Base-by-base conservation (phyloP, 2,329 filamentous ascomycete genomes). In the Akanthomyces lecanii region DNA sequence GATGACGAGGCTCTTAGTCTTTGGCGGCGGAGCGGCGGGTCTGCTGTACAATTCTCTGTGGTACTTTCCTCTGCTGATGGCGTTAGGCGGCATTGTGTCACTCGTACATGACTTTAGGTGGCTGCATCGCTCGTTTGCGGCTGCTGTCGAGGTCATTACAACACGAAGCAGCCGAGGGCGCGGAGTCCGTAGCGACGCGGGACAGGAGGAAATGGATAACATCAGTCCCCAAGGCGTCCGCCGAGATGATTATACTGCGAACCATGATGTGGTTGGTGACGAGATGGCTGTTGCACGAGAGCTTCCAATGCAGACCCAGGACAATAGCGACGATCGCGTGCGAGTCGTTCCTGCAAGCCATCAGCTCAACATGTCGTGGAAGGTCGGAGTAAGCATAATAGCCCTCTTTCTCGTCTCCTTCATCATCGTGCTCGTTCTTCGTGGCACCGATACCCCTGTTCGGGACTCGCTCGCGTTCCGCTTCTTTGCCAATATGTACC, bases 401-500 rank as follows among this genome's bases (percentile, higher is more conserved):
- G 68, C 63, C 1, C 55, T 69, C 4, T 89, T 89, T 70, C 76
- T 89, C 5, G 68, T 73, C 4, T 80, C 79, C 2, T 90, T 91
- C 66, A 75, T 84, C 55, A 68, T 76, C 2, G 70, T 89, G 25
- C 82, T 90, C 71, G 77, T 83, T 18, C 67, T 82, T 0, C 78
- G 80, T 42, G 80, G 71, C 73, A 79, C 69, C 65, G 73, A 75
- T 54, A 63, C 73, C 0, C 25, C 51, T 5, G 50, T 50, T 11
- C 48, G 70, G 11, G 74, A 74, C 0, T 78, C 84, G 0, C 73
- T 85, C 0, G 73, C 81, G 0, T 85, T 85, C 67, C 78, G 82
- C 54, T 80, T 92, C 28, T 91, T 92, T 68, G 79, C 87, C 5
- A 91, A 90, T 71, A 83, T 92, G 75, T 91, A 88, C 68, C 84